Percentiles rank a stretch among this genome's conserved stretches.
These are phyloP conservation scores for Penicillium robsamsonii DNA, from an alignment of 495 filamentous ascomycete genomes.

Conservation along the genomic window DNA sequence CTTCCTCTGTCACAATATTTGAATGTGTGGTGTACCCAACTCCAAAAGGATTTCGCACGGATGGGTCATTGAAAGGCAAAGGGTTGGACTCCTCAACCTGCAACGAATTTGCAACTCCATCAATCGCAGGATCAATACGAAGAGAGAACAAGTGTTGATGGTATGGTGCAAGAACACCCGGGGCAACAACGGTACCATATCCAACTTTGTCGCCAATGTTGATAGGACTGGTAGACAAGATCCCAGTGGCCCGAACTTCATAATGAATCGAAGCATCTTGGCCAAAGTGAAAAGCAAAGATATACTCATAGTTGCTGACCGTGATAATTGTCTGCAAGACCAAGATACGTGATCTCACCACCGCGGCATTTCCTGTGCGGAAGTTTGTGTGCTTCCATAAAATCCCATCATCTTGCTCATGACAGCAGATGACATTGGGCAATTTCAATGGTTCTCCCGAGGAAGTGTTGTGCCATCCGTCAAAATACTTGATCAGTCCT, in stretches of 20 bases:
- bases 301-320: constrained; percentile 82
- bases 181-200: constrained; percentile 82
- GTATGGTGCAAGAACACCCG: constrained; percentile 72
- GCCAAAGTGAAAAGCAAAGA: constrained; percentile 80
- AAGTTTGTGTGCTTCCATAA: constrained; percentile 71
- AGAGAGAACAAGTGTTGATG: constrained; percentile 92
- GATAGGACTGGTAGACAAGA: constrained; percentile 77
- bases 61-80: constrained; percentile 55
- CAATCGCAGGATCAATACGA: constrained; percentile 78
- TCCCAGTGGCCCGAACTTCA: constrained; percentile 83
- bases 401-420: constrained; percentile 67
- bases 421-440: constrained; percentile 60
- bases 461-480: constrained; percentile 51
- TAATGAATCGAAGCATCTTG: constrained; percentile 75
- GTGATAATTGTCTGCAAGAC: constrained; percentile 75
- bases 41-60: constrained; percentile 69
- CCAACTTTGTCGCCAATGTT: constrained; percentile 50
- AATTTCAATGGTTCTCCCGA: constrained; percentile 50
- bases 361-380: constrained; percentile 56
- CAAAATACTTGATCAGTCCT: constrained; percentile 63
- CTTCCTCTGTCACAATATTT: constrained; percentile 54
- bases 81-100: constrained; percentile 67
- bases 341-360: constrained; percentile 55
- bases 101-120: constrained; percentile 66
- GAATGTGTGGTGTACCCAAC: constrained; percentile 64